Evolutionary conservation across 768 basidiomycete species (phyloP), one percentile per base, ranked within the genome.

Genomic region (Ramaria rubella): DNA sequence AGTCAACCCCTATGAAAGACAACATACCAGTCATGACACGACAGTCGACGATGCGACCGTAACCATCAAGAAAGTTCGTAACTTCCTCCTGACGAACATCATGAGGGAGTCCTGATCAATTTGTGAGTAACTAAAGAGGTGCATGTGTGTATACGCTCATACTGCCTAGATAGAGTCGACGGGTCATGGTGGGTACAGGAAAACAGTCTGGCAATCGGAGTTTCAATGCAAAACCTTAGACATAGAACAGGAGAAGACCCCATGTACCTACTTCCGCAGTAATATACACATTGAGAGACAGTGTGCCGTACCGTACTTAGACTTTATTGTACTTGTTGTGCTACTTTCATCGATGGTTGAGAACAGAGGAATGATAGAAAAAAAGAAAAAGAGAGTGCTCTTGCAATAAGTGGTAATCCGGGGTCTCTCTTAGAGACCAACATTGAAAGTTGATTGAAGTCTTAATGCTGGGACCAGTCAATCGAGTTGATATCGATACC

Each of bases 401-500:
- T n/a, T n/a, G n/a, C n/a, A n/a, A n/a, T n/a, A n/a, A n/a, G n/a
- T n/a, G n/a, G n/a, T n/a, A n/a, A n/a, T n/a, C n/a, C n/a, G n/a
- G n/a, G n/a, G n/a, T n/a, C n/a, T n/a, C n/a, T n/a, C n/a, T n/a
- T n/a, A n/a, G n/a, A n/a, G n/a, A n/a, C n/a, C n/a, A n/a, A n/a
- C n/a, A n/a, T n/a, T n/a, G n/a, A n/a, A n/a, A n/a, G n/a, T n/a
- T n/a, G n/a, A n/a, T 9, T 9, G 44, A 46, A 14, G 23, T 9
- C 11, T 73, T 70, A 80, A 61, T 79, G 77, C 56, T 77, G 90
- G 45, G 90, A 87, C 94, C 94, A 97, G 72, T 97, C 81, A 68
- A 98, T 99, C 17, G 87, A 79, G 67, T 85, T 93, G 63, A 98
- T 81, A 69, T 99, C 96, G 58, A 98, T 94, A 42, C 95, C 95